Percentiles rank a stretch among this genome's conserved stretches.
Evolutionary conservation across 495 filamentous ascomycete species (phyloP).

Genomic region (Pseudotulostoma volvatum): DNA sequence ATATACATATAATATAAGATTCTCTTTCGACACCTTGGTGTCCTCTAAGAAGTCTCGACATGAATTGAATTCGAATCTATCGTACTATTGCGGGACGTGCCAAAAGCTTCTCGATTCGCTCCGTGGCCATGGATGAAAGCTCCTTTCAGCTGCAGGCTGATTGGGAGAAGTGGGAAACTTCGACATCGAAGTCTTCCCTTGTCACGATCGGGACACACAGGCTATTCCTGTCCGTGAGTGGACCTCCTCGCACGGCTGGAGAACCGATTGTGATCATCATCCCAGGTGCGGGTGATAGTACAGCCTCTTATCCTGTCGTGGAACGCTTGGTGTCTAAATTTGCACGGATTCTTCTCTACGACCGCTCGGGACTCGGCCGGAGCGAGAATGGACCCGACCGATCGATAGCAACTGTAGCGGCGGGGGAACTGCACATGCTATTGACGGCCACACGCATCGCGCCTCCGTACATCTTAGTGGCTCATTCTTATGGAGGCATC

Average conservation of each 20-base stretch:
- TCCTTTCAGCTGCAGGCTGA: too few species aligned
- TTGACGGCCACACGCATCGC: constrained; percentile 7
- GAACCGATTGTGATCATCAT: constrained; percentile 28
- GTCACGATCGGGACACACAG: constrained; percentile 21
- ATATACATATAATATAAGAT: too few species aligned
- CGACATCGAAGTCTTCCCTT: too few species aligned
- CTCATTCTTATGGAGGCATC: constrained; percentile 36
- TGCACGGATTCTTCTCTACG: constrained; percentile 23
- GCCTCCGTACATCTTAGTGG: constrained; percentile 28
- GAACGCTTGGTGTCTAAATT: constrained; percentile 13
- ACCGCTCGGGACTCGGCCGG: constrained; percentile 25
- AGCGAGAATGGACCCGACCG: constrained; percentile 14
- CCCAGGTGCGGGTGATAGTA: constrained; percentile 29
- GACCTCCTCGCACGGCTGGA: constrained; percentile 7
- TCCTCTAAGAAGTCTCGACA: not conserved
- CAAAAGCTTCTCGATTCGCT: too few species aligned
- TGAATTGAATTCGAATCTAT: too few species aligned
- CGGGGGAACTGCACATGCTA: constrained; percentile 19
- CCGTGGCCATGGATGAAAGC: too few species aligned
- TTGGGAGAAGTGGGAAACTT: too few species aligned
- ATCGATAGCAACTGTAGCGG: constrained; percentile 11
- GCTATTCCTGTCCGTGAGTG: constrained; percentile 17
- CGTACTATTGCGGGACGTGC: too few species aligned
- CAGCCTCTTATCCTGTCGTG: constrained; percentile 26
- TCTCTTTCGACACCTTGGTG: too few species aligned